Percentiles rank a stretch among this genome's conserved stretches.
phyloP scores from a whole-genome alignment of 768 basidiomycete species.

The Lanmaoa rubissima region DNA sequence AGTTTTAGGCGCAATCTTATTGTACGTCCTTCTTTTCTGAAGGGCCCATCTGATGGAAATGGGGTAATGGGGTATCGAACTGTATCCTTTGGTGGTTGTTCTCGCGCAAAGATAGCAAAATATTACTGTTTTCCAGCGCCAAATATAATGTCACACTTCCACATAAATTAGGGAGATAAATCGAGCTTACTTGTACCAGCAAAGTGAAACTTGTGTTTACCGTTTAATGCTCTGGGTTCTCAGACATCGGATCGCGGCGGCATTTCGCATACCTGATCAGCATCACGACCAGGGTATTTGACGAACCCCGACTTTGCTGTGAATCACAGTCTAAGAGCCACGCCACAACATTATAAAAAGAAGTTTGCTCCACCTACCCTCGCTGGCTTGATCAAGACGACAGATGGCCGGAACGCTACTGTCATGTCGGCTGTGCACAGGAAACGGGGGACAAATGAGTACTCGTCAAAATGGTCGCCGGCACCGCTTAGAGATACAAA shows the following conservation, averaged over 20 bases:
- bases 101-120: too few species aligned
- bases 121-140: neutral
- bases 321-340: neutral
- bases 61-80: neutral
- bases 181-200: neutral
- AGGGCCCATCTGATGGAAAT: too few species aligned
- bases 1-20: neutral
- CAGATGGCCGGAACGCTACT: too few species aligned
- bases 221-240: neutral
- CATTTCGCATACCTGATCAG: neutral
- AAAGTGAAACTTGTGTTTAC: neutral
- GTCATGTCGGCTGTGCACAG: neutral
- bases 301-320: too few species aligned
- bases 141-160: neutral
- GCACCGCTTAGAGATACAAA: neutral
- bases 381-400: too few species aligned
- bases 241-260: neutral
- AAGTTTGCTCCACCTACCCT: neutral
- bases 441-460: slow-evolving; percentile 9
- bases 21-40: neutral
- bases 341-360: neutral
- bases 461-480: neutral
- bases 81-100: neutral
- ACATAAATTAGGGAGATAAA: neutral
- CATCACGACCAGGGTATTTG: neutral